These are phyloP conservation scores for Hymenoscyphus albidus DNA, from an alignment of 2,329 filamentous ascomycete species.

Conservation along the genomic window DNA sequence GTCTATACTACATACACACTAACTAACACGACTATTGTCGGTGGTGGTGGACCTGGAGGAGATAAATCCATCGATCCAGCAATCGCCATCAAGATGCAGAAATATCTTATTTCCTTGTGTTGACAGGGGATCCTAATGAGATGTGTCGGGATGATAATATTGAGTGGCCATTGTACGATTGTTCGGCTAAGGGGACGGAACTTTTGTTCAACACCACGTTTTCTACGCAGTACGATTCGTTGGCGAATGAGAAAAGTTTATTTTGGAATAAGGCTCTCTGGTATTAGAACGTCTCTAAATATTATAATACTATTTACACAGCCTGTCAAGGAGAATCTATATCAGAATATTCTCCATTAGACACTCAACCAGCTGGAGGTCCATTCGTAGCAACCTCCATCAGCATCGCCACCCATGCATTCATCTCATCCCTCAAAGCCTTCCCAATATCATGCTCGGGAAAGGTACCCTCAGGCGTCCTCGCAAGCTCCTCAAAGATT, in stretches of 20 bases:
- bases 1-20: constrained; percentile 31
- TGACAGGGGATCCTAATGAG: constrained; percentile 33
- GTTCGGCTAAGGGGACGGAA: constrained; percentile 26
- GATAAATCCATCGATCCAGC: constrained; percentile 28
- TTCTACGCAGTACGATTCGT: constrained; percentile 31
- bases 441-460: neutral
- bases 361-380: neutral
- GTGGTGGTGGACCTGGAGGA: constrained; percentile 18
- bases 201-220: constrained; percentile 37
- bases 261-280: constrained; percentile 11
- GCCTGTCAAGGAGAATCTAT: too few relatives aligned
- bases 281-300: neutral
- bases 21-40: constrained; percentile 14
- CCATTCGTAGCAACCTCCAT: neutral
- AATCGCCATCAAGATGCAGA: constrained; percentile 35
- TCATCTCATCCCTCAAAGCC: neutral
- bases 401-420: neutral
- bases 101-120: constrained; percentile 37
- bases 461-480: neutral
- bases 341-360: too few relatives aligned
- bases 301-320: too few relatives aligned
- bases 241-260: constrained; percentile 34
- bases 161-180: constrained; percentile 35
- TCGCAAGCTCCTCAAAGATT: neutral
- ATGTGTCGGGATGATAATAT: constrained; percentile 32